Conservation (phyloP, 257 asterid species). For the Ilex asprella region DNA sequence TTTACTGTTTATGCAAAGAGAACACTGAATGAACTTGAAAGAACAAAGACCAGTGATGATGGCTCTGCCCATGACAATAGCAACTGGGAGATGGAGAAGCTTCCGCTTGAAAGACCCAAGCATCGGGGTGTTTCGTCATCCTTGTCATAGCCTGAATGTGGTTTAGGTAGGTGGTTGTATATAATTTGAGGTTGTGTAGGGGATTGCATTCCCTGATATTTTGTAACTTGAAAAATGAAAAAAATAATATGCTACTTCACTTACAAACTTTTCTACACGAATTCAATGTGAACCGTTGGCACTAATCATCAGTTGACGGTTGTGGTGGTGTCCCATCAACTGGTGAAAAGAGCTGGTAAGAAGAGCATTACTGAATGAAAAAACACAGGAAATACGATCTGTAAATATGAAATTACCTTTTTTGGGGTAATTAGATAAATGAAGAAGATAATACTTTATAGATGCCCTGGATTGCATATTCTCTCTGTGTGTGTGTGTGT, state of each 20-base stretch:
- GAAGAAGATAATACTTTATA: conserved; percentile 1
- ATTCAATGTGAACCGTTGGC: no score
- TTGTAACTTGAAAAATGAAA: conserved; percentile 3
- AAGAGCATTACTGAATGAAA: no score
- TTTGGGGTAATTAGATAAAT: background rate
- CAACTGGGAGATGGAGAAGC: conserved; percentile 53
- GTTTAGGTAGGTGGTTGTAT: conserved; percentile 17
- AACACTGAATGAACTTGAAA: conserved; percentile 48
- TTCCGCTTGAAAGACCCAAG: conserved; percentile 49
- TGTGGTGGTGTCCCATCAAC: no score
- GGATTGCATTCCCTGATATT: conserved; percentile 1
- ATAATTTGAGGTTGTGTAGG: conserved; percentile 3
- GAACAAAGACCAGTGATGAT: conserved; percentile 29
- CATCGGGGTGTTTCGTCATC: conserved; percentile 8
- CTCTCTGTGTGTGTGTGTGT: background rate
- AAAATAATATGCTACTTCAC: background rate
- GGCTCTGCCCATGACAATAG: conserved; percentile 15
- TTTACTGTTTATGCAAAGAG: conserved; percentile 74
- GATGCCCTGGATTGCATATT: no score
- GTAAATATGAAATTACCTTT: background rate
- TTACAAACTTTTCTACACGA: no score
- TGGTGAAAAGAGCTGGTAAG: no score
- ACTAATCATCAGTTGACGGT: no score
- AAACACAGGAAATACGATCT: background rate
- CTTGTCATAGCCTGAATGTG: conserved; percentile 6